Conservation (phyloP, 176 grass and related monocot species). For the Chloris gayana region DNA sequence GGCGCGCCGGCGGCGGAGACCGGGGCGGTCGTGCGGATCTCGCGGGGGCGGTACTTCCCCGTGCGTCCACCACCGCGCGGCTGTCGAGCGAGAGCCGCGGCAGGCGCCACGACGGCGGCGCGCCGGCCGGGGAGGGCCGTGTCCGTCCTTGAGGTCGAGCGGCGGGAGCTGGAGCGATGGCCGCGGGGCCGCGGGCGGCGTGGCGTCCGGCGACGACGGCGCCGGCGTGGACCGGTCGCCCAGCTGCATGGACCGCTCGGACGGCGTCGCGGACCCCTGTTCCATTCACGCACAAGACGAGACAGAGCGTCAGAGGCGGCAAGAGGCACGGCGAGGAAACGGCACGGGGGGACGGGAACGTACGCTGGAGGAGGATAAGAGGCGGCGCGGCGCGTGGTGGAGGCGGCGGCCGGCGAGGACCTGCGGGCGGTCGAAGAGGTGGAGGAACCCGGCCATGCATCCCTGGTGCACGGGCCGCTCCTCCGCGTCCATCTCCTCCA, state of each 20-base stretch:
- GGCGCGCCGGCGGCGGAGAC: too few relatives aligned
- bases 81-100: slow-evolving; percentile 92
- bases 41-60: slow-evolving; percentile 71
- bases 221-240: slow-evolving; percentile 26
- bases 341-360: too few relatives aligned
- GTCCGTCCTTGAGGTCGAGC: slow-evolving; percentile 33
- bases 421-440: slow-evolving; percentile 82
- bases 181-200: slow-evolving; percentile 53
- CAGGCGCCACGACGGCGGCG: slow-evolving; percentile 46
- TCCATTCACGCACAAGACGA: not conserved
- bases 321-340: too few relatives aligned
- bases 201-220: slow-evolving; percentile 45
- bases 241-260: slow-evolving; percentile 75
- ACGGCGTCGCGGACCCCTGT: slow-evolving; percentile 85
- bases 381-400: slow-evolving; percentile 37
- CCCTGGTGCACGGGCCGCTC: slow-evolving; percentile 73
- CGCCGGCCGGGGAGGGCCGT: too few relatives aligned
- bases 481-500: slow-evolving; percentile 59
- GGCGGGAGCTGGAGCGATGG: slow-evolving; percentile 58
- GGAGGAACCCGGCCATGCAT: slow-evolving; percentile 82
- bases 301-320: not conserved
- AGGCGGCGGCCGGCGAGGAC: slow-evolving; percentile 53
- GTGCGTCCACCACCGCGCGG: slow-evolving; percentile 61
- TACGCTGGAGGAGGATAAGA: slow-evolving; percentile 42
- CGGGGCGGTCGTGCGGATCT: slow-evolving; percentile 88